Percentiles rank a stretch among this genome's conserved stretches.
Conservation (phyloP, 1,284 basidiomycete genomes). For the Ganoderma boninense region DNA sequence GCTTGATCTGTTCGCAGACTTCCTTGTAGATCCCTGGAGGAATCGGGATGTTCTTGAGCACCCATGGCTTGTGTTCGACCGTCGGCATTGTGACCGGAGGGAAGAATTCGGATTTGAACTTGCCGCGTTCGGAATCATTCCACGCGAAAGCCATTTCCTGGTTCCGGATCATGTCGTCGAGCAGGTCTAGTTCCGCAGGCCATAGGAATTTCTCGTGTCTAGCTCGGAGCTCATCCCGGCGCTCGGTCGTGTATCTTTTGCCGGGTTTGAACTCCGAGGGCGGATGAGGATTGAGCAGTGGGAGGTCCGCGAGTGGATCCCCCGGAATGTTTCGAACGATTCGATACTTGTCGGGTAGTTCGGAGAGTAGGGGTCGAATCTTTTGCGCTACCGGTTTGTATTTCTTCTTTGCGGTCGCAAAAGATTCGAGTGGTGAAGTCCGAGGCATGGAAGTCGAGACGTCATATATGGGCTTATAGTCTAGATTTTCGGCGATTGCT, state of each 20-base stretch:
- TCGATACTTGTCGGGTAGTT: constrained; percentile 42
- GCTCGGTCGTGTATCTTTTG: constrained; percentile 44
- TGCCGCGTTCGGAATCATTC: constrained; percentile 44
- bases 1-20: constrained; percentile 42
- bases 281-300: constrained; percentile 35
- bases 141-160: constrained; percentile 46
- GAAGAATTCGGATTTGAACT: constrained; percentile 47
- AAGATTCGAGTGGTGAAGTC: neutral
- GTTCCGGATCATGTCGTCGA: constrained; percentile 42
- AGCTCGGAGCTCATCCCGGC: constrained; percentile 36
- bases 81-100: constrained; percentile 43
- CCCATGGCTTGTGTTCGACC: constrained; percentile 47
- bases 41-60: constrained; percentile 31
- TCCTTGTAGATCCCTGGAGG: constrained; percentile 46
- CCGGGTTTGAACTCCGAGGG: constrained; percentile 39
- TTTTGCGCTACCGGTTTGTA: constrained; percentile 48
- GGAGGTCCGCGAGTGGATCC: constrained; percentile 44
- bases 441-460: too few species aligned
- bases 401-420: constrained; percentile 37
- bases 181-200: constrained; percentile 41
- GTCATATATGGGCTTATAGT: too few species aligned
- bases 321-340: constrained; percentile 44
- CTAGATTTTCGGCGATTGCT: too few species aligned
- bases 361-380: constrained; percentile 38
- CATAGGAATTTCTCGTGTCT: constrained; percentile 43